Percentiles rank a stretch among this genome's conserved stretches.
These are phyloP conservation scores for Butyriboletus loyo DNA, from an alignment of 768 basidiomycete genomes.

Conservation along the genomic window DNA sequence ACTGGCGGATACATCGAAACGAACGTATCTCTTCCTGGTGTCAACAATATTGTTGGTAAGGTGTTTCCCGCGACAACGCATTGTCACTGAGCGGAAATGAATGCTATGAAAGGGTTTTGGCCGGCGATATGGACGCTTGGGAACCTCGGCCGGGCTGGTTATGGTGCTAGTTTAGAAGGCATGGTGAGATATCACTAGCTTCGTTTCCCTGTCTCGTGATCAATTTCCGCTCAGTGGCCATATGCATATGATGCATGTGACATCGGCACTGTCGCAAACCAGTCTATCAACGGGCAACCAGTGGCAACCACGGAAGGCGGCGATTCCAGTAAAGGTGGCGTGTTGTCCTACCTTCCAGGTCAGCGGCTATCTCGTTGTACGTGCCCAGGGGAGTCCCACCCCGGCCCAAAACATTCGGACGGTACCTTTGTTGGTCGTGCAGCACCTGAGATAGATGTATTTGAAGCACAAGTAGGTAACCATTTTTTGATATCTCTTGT, in stretches of 20 bases:
- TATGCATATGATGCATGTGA: slow-evolving; percentile 76
- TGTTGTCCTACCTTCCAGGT: slow-evolving; percentile 73
- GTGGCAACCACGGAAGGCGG: slow-evolving; percentile 59
- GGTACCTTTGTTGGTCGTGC: slow-evolving; percentile 77
- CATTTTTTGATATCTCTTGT: slow-evolving; percentile 12
- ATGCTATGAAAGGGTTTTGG: slow-evolving; percentile 40
- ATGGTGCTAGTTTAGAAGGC: slow-evolving; percentile 60
- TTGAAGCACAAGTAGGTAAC: slow-evolving; percentile 65
- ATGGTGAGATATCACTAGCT: slow-evolving; percentile 31
- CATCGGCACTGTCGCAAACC: slow-evolving; percentile 80
- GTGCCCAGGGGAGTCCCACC: slow-evolving; percentile 77
- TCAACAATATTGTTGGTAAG: slow-evolving; percentile 55
- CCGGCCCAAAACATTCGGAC: slow-evolving; percentile 72
- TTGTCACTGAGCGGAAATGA: slow-evolving; percentile 3
- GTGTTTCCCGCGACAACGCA: background rate
- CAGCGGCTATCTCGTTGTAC: slow-evolving; percentile 87
- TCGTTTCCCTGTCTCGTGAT: background rate
- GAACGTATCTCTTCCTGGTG: slow-evolving; percentile 62
- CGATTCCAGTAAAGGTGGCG: slow-evolving; percentile 40
- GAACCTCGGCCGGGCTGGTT: slow-evolving; percentile 62
- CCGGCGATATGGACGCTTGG: slow-evolving; percentile 60
- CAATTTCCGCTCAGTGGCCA: slow-evolving; percentile 47
- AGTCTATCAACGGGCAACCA: slow-evolving; percentile 70
- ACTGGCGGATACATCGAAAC: slow-evolving; percentile 76
- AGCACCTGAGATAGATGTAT: slow-evolving; percentile 88